phyloP scores from a whole-genome alignment of 2,329 filamentous ascomycete species.

The Coleophoma cylindrospora region DNA sequence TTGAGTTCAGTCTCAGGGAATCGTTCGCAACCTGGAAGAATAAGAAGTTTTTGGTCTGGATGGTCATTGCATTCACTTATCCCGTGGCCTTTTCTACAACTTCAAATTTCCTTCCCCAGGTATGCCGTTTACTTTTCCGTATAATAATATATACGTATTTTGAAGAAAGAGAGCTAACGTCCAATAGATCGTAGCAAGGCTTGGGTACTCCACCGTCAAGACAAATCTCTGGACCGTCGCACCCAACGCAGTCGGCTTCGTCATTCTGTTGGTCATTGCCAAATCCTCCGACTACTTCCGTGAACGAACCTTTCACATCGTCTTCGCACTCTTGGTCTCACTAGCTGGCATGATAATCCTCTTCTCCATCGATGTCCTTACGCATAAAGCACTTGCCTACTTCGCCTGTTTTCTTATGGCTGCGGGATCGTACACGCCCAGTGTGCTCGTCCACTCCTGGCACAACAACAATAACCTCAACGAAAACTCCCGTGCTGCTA shows the following conservation, averaged over 20 bases:
- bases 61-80: slow-evolving; percentile 40
- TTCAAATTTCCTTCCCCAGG: slow-evolving; percentile 41
- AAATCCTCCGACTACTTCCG: slow-evolving; percentile 38
- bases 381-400: slow-evolving; percentile 38
- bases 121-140: slow-evolving; percentile 7
- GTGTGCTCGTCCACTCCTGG: slow-evolving; percentile 42
- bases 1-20: slow-evolving; percentile 32
- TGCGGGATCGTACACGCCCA: slow-evolving; percentile 38
- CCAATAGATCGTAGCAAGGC: slow-evolving; percentile 32
- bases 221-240: slow-evolving; percentile 44
- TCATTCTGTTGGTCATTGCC: slow-evolving; percentile 37
- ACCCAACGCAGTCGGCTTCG: slow-evolving; percentile 40
- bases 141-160: neutral
- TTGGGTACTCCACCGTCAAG: slow-evolving; percentile 38
- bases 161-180: neutral
- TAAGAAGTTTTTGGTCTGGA: slow-evolving; percentile 38
- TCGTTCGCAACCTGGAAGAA: slow-evolving; percentile 37
- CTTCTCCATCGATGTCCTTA: slow-evolving; percentile 34
- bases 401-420: slow-evolving; percentile 45
- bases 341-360: slow-evolving; percentile 39
- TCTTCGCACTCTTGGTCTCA: slow-evolving; percentile 32
- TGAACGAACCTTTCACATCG: slow-evolving; percentile 41
- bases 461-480: slow-evolving; percentile 48
- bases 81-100: slow-evolving; percentile 40
- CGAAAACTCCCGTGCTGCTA: slow-evolving; percentile 42